A percentile compares a stretch with the other conserved stretches of the same genome.
These are phyloP conservation scores for Xylaria sp. DNA, from an alignment of 2,329 filamentous ascomycete species.

Conservation along the genomic window DNA sequence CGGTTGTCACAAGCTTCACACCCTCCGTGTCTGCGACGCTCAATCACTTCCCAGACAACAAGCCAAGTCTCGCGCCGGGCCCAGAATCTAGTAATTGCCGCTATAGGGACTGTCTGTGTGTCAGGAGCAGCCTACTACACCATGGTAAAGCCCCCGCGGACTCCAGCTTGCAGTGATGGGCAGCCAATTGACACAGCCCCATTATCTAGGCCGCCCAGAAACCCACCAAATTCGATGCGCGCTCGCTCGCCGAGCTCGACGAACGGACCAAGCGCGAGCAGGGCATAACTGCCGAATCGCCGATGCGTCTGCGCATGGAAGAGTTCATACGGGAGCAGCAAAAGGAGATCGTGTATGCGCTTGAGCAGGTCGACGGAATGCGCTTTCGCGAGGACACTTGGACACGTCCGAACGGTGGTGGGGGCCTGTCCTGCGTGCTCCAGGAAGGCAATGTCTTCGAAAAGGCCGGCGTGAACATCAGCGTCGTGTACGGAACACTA, in stretches of 20 bases:
- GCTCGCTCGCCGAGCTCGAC: slow-evolving; percentile 85
- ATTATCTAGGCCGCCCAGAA: slow-evolving; percentile 48
- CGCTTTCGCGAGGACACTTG: slow-evolving; percentile 86
- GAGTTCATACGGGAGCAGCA: slow-evolving; percentile 94
- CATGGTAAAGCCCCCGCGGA: slow-evolving; percentile 32
- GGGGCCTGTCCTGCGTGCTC: slow-evolving; percentile 91
- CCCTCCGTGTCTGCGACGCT: slow-evolving; percentile 28
- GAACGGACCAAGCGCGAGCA: slow-evolving; percentile 78
- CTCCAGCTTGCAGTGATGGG: not conserved
- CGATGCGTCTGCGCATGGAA: slow-evolving; percentile 98
- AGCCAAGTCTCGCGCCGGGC: slow-evolving; percentile 27
- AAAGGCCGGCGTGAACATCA: slow-evolving; percentile 95
- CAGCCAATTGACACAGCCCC: slow-evolving; percentile 30
- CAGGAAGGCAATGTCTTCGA: slow-evolving; percentile 98
- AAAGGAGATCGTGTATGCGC: slow-evolving; percentile 79
- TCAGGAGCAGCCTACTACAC: slow-evolving; percentile 32
- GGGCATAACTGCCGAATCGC: slow-evolving; percentile 75
- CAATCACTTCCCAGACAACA: slow-evolving; percentile 31
- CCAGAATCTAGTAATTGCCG: slow-evolving; percentile 28
- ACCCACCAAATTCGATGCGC: slow-evolving; percentile 59
- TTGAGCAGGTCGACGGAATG: slow-evolving; percentile 83
- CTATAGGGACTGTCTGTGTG: slow-evolving; percentile 28
- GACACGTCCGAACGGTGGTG: slow-evolving; percentile 85
- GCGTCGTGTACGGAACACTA: slow-evolving; percentile 89
- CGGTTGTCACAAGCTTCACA: slow-evolving; percentile 25